Base-by-base conservation (phyloP, 768 basidiomycete species). In the Leccinum incarnatum region DNA sequence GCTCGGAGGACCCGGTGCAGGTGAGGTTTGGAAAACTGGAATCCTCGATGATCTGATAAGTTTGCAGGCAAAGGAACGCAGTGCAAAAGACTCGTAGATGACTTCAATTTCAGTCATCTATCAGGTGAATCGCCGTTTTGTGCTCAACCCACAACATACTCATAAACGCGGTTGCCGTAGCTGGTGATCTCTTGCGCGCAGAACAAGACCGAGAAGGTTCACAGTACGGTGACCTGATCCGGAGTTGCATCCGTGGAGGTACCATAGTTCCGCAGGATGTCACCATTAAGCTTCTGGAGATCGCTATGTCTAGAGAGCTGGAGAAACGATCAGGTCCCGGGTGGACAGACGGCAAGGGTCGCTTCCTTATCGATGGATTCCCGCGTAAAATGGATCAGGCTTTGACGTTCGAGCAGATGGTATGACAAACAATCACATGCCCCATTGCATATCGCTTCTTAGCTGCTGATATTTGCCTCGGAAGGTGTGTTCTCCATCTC, bases 381-480 rank as follows among this genome's bases (percentile, higher is more conserved):
- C 97, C 96, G 55, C 84, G 96, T 60, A 95, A 98, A 80, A 95
- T 98, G 94, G 97, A 99, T 72, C 97, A 99, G 75, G 96, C 95
- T 0, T 60, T 88, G 67, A 86, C 87, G 71, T 99, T 98, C 69
- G 96, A 98, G 67, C 79, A 90, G 65, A 80, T 86, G 50, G 96
- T 94, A 64, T 55, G 83, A 74, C 4, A 9, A 1, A 21, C n/a
- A 45, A 51, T 15, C 19, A 45, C 36, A 21, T 53, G n/a, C 5
- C 25, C 8, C 23, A 17, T 29, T 17, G 11, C 23, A 2, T 46
- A 8, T 17, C 23, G 17, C 17, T 25, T 32, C 46, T 51, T 52
- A 51, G 29, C 14, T 54, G 19, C 36, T 60, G 25, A 57, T 49
- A 56, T 14, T 48, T 25, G 30, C 17, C 15, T 30, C 51, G 1